These are phyloP conservation scores for Yamadazyma sp. DNA, from an alignment of 805 yeast genomes.

Conservation along the genomic window DNA sequence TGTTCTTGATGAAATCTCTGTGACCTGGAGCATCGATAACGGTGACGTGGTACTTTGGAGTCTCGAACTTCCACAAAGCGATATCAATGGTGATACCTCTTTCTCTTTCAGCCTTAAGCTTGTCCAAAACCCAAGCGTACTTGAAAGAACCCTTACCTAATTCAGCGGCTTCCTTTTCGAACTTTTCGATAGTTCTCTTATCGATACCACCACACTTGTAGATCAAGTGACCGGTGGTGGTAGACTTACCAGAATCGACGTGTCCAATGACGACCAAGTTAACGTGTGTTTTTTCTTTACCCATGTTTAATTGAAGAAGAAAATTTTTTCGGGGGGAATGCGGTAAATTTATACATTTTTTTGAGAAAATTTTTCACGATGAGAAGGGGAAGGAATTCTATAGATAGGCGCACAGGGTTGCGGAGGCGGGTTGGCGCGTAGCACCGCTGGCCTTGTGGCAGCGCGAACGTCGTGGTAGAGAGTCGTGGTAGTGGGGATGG, in stretches of 20 bases:
- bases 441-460: too few species aligned
- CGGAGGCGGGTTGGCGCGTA: too few species aligned
- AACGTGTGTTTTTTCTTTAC: constrained; percentile 96
- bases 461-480: too few species aligned
- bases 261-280: constrained; percentile 99
- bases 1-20: constrained; percentile 94
- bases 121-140: constrained; percentile 97
- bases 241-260: constrained; percentile 94
- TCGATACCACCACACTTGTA: constrained; percentile 99
- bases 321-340: too few species aligned
- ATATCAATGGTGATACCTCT: constrained; percentile 97
- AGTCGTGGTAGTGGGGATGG: too few species aligned
- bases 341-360: too few species aligned
- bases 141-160: constrained; percentile 97
- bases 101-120: constrained; percentile 93
- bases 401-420: too few species aligned
- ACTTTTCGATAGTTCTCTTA: constrained; percentile 98
- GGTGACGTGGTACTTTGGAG: constrained; percentile 85
- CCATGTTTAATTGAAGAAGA: constrained; percentile 41
- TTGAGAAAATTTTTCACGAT: too few species aligned
- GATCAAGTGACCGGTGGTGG: constrained; percentile 99
- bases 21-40: constrained; percentile 96
- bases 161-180: constrained; percentile 97
- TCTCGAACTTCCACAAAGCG: constrained; percentile 90
- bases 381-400: too few species aligned